Evolutionary conservation across 441 rosid genomes (phyloP).

Genomic region (Manihot esculenta): DNA sequence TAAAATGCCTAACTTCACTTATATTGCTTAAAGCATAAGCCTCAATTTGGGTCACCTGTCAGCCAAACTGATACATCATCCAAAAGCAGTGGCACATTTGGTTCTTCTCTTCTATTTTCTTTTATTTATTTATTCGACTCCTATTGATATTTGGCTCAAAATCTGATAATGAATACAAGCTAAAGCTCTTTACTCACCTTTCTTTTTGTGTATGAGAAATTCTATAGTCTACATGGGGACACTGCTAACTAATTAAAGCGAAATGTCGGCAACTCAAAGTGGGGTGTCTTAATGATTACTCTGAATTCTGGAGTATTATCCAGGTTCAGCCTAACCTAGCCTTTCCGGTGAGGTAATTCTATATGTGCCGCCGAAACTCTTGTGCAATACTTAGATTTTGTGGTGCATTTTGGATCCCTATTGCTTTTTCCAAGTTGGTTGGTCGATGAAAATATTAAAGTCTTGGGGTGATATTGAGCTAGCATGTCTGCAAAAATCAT

Average conservation of each 20-base stretch:
- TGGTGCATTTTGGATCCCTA: background rate
- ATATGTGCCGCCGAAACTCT: background rate
- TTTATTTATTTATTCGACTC: background rate
- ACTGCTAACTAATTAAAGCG: constrained; percentile 30
- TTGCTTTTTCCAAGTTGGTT: background rate
- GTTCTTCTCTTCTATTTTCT: too few species aligned
- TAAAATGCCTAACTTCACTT: constrained; percentile 22
- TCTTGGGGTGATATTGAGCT: background rate
- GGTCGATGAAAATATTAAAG: constrained; percentile 1
- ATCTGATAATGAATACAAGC: too few species aligned
- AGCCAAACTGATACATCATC: constrained; percentile 34
- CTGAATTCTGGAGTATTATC: background rate
- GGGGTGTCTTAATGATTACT: constrained; percentile 25
- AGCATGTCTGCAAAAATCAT: constrained; percentile 4
- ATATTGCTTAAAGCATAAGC: constrained; percentile 49
- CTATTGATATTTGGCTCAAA: too few species aligned
- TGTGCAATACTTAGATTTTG: background rate
- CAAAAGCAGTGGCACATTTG: constrained; percentile 19
- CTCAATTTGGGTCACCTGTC: constrained; percentile 31
- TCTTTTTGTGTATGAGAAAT: constrained; percentile 19
- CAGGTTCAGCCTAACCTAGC: constrained; percentile 9
- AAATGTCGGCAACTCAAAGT: constrained; percentile 26
- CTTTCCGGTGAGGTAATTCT: background rate
- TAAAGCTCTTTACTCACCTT: too few species aligned
- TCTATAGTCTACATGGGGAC: constrained; percentile 22